Conservation (phyloP, 2,329 filamentous ascomycete genomes). For the Epichloe typhina region DNA sequence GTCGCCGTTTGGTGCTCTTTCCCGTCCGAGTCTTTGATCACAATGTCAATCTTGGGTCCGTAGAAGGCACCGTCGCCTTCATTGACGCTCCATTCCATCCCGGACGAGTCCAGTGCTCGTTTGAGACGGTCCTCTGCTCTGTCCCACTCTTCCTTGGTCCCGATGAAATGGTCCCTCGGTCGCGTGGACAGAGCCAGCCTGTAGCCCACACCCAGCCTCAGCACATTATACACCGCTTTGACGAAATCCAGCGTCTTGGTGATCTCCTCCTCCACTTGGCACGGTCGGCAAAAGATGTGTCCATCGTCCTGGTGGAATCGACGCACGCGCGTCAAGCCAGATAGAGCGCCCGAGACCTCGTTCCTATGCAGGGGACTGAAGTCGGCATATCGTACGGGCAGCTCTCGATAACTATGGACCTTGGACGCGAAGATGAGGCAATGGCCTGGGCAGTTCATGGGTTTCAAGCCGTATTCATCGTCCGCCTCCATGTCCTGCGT, state of each 20-base stretch:
- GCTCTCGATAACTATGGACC: conserved; percentile 61
- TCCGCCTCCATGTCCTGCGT: conserved; percentile 40
- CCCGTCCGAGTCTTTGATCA: conserved; percentile 64
- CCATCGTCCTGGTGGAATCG: conserved; percentile 86
- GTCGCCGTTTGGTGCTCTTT: conserved; percentile 85
- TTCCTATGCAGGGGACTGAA: conserved; percentile 82
- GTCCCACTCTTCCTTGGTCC: conserved; percentile 51
- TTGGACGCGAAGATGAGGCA: conserved; percentile 70
- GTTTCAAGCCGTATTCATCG: conserved; percentile 72
- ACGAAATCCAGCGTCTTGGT: conserved; percentile 62
- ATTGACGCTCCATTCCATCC: conserved; percentile 59
- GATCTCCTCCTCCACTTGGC: conserved; percentile 65
- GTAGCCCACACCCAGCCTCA: conserved; percentile 56
- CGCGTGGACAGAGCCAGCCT: conserved; percentile 67
- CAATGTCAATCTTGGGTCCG: conserved; percentile 82
- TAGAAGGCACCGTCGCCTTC: conserved; percentile 82
- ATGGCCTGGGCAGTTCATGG: conserved; percentile 88
- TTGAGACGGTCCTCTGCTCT: conserved; percentile 27
- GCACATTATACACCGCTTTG: conserved; percentile 54
- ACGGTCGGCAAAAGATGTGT: conserved; percentile 76
- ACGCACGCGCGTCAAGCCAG: conserved; percentile 69
- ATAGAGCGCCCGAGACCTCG: conserved; percentile 69
- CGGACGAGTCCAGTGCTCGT: conserved; percentile 47
- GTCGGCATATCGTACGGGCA: conserved; percentile 75
- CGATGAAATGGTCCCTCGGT: conserved; percentile 65